Conservation (phyloP, 2,329 filamentous ascomycete genomes). For the Orbilia ellipsospora region DNA sequence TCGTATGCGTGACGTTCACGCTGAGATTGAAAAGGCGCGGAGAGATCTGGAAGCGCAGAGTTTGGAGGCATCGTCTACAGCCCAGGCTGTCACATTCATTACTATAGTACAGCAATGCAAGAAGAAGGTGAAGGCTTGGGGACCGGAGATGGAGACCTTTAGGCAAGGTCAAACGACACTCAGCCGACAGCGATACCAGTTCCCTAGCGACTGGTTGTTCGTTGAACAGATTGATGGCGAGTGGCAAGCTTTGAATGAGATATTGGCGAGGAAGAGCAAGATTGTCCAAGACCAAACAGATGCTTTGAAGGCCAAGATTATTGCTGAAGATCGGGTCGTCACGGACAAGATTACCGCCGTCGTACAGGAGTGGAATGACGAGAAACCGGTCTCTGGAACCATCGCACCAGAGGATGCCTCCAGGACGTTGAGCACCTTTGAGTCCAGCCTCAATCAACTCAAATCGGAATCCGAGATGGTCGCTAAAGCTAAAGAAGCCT, state of each 20-base stretch:
- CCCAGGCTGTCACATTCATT: conserved; percentile 97
- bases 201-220: conserved; percentile 91
- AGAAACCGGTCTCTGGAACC: conserved; percentile 95
- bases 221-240: conserved; percentile 96
- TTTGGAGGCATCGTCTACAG: conserved; percentile 92
- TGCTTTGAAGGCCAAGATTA: conserved; percentile 91
- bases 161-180: conserved; percentile 94
- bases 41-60: conserved; percentile 91
- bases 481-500: conserved; percentile 93
- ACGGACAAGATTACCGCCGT: conserved; percentile 88
- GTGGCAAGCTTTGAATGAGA: conserved; percentile 92
- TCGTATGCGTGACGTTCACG: conserved; percentile 90
- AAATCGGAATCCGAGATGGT: conserved; percentile 93
- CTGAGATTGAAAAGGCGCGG: conserved; percentile 89
- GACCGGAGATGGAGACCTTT: conserved; percentile 94
- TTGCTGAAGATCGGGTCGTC: conserved; percentile 91
- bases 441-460: conserved; percentile 83
- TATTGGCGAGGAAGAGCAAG: conserved; percentile 90
- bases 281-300: conserved; percentile 97
- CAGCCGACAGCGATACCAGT: conserved; percentile 90
- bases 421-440: conserved; percentile 81
- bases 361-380: conserved; percentile 87
- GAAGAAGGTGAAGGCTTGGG: conserved; percentile 91
- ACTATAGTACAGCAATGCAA: conserved; percentile 97
- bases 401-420: conserved; percentile 91